Conservation (phyloP, 75 land plant genomes). For the Selaginella moellendorffii region DNA sequence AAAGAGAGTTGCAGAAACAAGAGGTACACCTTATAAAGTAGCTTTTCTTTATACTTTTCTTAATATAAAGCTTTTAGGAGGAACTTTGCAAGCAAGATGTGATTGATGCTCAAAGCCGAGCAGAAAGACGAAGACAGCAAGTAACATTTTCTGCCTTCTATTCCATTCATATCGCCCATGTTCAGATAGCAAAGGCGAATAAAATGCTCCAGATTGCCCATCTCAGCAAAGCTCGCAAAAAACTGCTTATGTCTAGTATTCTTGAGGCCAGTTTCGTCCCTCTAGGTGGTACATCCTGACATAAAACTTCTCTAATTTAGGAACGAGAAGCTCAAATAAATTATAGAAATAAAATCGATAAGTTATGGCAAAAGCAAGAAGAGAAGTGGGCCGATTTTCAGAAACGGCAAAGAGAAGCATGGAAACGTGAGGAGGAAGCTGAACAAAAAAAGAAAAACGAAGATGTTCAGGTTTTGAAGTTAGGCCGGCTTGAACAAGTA, state of each 20-base stretch:
- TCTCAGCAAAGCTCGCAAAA: not conserved
- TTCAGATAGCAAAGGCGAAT: not conserved
- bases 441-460: not conserved
- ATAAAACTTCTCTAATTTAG: too few relatives aligned
- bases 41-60: too few relatives aligned
- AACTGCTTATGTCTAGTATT: not conserved
- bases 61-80: too few relatives aligned
- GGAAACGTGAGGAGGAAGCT: not conserved
- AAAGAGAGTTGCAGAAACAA: not conserved
- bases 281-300: too few relatives aligned
- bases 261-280: not conserved
- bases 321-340: not conserved
- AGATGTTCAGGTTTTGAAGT: not conserved
- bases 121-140: not conserved
- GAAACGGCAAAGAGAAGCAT: not conserved
- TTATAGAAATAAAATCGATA: not conserved
- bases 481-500: not conserved
- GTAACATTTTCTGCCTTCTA: not conserved
- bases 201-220: not conserved
- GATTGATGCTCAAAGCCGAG: not conserved
- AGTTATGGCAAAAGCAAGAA: not conserved
- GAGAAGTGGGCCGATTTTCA: not conserved
- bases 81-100: not conserved
- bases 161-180: not conserved
- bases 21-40: too few relatives aligned